Base-by-base conservation (phyloP, 352 stramenopile genomes). In the Globisporangium spiculum region DNA sequence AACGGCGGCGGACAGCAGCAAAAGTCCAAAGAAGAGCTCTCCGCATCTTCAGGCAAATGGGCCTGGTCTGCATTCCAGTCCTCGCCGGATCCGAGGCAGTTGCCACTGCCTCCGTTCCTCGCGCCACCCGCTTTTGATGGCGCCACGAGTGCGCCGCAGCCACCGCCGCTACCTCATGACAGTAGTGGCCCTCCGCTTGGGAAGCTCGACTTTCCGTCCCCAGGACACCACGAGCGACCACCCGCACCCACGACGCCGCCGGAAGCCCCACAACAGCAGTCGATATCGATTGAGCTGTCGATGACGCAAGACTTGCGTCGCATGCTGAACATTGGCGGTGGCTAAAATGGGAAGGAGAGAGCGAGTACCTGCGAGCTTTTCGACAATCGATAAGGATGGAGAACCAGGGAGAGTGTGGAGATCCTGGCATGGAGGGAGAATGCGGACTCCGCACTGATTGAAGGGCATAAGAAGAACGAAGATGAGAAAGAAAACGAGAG, bases 31-130 rank as follows among this genome's bases (percentile, higher is more conserved):
- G 74, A 86, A 55, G 76, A 88, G 53, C 65, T 84, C 6, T 90
- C 82, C 46, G 67, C 79, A 0, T 77, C 74, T 18, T 38, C 53
- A 4, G 81, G 83, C 48, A 94, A 94, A 63, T 94, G 84, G 84
- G 86, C 86, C 10, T 94, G 86, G 86, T 93, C 84, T 57, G 84
- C 84, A 32, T 94, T 94, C 65, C 86, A 94, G 71, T 91, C 84
- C 24, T 93, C 86, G 4, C 86, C 86, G 8, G 86, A 94, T 26
- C 86, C 86, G 8, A 78, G 81, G 68, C 76, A 88, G 53, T 70
- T 94, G 9, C 86, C 86, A 46, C 72, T 94, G 65, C 86, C 86
- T n/a, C 83, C 84, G 55, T 94, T 94, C 57, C 72, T 90, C 22
- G 70, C 72, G 1, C 74, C 76, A 34, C 32, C 46, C 18, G 57